Evolutionary conservation across 805 yeast genomes (phyloP), one percentile per base, ranked within the genome.

Genomic region (Starmerella riodocensis): DNA sequence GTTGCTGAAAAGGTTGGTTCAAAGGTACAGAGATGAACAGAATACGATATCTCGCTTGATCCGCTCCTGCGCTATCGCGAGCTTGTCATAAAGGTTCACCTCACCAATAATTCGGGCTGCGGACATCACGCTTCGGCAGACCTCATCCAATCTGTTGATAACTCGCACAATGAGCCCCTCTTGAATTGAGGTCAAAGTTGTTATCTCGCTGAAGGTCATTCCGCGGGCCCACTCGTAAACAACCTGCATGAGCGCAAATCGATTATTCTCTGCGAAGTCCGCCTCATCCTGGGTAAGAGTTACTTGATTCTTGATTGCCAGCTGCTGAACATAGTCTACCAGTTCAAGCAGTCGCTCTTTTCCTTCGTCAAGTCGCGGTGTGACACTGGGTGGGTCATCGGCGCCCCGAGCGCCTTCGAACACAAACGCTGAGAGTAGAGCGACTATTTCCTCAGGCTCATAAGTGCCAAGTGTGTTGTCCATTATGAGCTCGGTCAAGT

Each of bases 161-260:
- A 91, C 97, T 54, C 98, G 71, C 18, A 91, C 98, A 54, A 91
- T 91, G 0, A 94, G 82, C 30, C 99, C 99, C 61, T 91, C 98
- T 27, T 84, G 86, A 52, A 86, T 94, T 16, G 75, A 76, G 42
- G 94, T 82, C 47, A 84, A 69, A 43, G 74, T 78, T 78, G 86
- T 91, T 48, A 91, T 88, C 42, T 84, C 93, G 48, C 79, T 78
- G 64, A 91, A 91, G 0, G 93, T 70, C 67, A 78, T 70, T 2
- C 98, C 99, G 48, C 93, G 69, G 1, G 97, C 95, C 99, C 99
- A 91, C 61, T 91, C 96, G 57, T 88, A 91, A 4, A 88, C 94
- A 11, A 84, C 94, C 56, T 85, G 88, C 60, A 84, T 81, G 53
- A 91, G 67, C 0, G 88, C 94, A 60, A 91, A 91, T 49, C 97